A percentile compares a stretch with the other conserved stretches of the same genome.
phyloP scores from a whole-genome alignment of 805 yeast genomes.

The Helenozyma rhizophorensis region DNA sequence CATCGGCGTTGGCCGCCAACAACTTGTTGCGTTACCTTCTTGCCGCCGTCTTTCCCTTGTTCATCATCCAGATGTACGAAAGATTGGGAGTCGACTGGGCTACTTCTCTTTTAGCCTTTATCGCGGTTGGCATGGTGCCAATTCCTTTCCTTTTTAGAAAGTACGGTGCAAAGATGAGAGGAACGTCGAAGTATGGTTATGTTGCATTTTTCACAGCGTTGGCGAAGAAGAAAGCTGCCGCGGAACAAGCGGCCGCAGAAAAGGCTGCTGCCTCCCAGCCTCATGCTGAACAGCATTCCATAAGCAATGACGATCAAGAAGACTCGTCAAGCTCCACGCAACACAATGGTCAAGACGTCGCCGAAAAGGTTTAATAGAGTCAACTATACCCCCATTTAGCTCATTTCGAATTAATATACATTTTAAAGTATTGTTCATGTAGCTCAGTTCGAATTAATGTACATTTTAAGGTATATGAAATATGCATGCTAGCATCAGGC shows the following conservation, averaged over 20 bases:
- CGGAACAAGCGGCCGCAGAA: slow-evolving; percentile 7
- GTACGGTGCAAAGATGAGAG: slow-evolving; percentile 57
- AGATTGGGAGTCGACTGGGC: slow-evolving; percentile 79
- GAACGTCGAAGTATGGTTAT: slow-evolving; percentile 55
- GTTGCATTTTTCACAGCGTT: slow-evolving; percentile 34
- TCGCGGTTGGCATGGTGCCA: slow-evolving; percentile 66
- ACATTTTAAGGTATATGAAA: no score
- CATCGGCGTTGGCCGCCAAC: slow-evolving; percentile 89
- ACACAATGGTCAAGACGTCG: slow-evolving; percentile 3
- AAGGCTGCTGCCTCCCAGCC: not conserved
- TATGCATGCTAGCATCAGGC: not conserved
- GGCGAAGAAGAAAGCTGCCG: slow-evolving; percentile 20
- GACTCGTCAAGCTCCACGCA: no score
- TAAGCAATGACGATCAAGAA: not conserved
- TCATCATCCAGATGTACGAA: slow-evolving; percentile 78
- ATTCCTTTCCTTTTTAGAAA: slow-evolving; percentile 66
- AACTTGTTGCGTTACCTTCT: slow-evolving; percentile 69
- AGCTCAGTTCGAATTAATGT: no score
- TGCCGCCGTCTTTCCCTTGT: slow-evolving; percentile 80
- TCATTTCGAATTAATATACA: no score
- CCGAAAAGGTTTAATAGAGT: slow-evolving; percentile 3
- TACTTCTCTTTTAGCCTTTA: slow-evolving; percentile 58
- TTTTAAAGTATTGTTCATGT: no score
- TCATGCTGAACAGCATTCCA: slow-evolving; percentile 1
- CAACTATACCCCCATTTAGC: no score